Evolutionary conservation across 2,329 filamentous ascomycete species (phyloP), one percentile per base, ranked within the genome.

Genomic region (Verticillium tricorpus): DNA sequence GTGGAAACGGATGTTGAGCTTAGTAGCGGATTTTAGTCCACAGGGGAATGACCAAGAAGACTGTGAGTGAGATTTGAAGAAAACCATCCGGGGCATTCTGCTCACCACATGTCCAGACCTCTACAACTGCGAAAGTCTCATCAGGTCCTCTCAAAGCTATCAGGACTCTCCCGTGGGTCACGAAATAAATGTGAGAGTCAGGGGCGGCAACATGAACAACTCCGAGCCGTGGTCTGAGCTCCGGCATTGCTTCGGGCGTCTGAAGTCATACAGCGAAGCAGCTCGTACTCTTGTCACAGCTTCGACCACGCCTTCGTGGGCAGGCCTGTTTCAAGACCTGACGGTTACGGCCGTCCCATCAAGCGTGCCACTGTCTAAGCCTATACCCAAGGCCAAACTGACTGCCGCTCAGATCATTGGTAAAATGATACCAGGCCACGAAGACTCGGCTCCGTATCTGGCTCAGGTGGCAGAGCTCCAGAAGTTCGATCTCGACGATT

Each of bases 241-340:
- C 1, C 67, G 69, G 2, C 73, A 75, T 35, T 63, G 54, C 15
- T 8, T 72, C 9, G 67, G 66, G 1, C 69, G 73, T 0, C 66
- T 74, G 0, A 58, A 60, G 1, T 66, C 67, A 7, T 74, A 72
- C 45, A 58, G 67, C 1, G 57, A 56, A 6, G 65, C 66, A 0
- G 63, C 68, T 0, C 25, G 64, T 6, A 63, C 58, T 1, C 65
- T 75, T 0, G 61, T 71, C 7, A 50, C 64, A 2, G 67, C 69
- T 0, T 62, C 66, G 15, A 9, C 31, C 0, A 58, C 64, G 28
- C 28, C 28, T 28, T 28, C 28, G 3, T 76, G 73, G 70, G 69
- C 70, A 0, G 63, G 64, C 4, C 63, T 77, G 0, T 77, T 77
- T 8, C 60, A 69, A 6, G 68, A 73, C 11, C 65, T 73, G 31